These are phyloP conservation scores for Suillus subaureus DNA, from an alignment of 768 basidiomycete genomes.

Conservation along the genomic window DNA sequence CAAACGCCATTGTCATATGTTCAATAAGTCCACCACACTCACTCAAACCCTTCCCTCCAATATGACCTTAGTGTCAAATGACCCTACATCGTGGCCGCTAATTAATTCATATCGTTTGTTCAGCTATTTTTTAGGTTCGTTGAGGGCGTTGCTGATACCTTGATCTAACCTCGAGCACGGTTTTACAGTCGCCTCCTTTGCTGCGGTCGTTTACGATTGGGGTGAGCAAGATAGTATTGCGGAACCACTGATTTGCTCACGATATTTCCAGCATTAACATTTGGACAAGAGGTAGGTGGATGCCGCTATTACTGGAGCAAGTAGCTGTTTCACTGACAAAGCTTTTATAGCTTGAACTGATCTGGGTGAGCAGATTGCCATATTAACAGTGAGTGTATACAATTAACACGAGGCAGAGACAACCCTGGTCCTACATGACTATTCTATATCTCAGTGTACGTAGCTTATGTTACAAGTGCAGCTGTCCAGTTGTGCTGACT, in stretches of 20 bases:
- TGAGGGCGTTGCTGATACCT: not conserved
- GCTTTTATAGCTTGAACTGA: not conserved
- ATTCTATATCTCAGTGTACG: not conserved
- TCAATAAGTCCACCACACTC: not conserved
- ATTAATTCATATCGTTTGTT: not conserved
- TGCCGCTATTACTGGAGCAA: not conserved
- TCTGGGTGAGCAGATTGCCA: not conserved
- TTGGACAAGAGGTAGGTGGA: not conserved
- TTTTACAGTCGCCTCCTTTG: not conserved
- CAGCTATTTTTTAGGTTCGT: conserved; percentile 1
- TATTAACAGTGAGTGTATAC: too few relatives aligned
- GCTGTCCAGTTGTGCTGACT: not conserved
- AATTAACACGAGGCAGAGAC: not conserved
- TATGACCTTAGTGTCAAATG: not conserved
- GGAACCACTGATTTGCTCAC: not conserved
- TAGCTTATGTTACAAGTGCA: not conserved
- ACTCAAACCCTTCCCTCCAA: not conserved
- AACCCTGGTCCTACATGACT: not conserved
- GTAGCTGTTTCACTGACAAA: not conserved
- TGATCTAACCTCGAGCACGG: not conserved
- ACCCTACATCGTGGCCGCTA: not conserved
- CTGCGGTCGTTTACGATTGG: not conserved
- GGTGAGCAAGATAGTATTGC: not conserved
- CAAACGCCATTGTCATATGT: not conserved
- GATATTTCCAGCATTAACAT: not conserved